Evolutionary conservation across 257 asterid species (phyloP), one percentile per base, ranked within the genome.

Genomic region (Solanum chiquidenum): DNA sequence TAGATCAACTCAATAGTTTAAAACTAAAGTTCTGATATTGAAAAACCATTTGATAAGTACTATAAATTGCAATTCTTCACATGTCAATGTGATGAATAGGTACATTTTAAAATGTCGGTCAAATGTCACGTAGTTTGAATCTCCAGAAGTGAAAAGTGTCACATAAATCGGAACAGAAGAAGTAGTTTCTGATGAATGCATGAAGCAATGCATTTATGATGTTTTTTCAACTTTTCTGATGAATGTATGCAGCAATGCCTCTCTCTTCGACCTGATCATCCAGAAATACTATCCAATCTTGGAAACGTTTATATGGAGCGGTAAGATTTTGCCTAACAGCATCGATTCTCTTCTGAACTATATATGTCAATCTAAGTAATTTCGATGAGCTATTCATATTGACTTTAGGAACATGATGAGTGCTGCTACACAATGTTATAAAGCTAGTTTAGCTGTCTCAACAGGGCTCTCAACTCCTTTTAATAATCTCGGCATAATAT

Each of bases 281-380:
- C 98, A 21, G 98, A 97, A 90, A 96, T 98, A 64, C 98, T 95
- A 38, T 94, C 98, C 55, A 97, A 95, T 92, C 98, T 97, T 88
- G 99, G 99, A 83, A 95, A 93, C 91, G 92, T 97, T 87, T 97
- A 94, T 68, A 96, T 97, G 98, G 99, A 95, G 91, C 93, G 98
- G 99, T 96, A 93, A 86, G 95, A 85, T 83, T 69, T 27, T 60
- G 80, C 66, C 71, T 46, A 29, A 38, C 25, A 82, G 9, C 71
- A 75, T 27, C 71, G 7, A 64, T 38, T 62, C 34, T 76, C 68
- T 72, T 82, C 64, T 80, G 16, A 14, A 38, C 60, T 44, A 44
- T 44, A 44, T 12, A 44, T 44, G 55, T 4, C 18, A 44, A 44
- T 44, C 55, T 38, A 42, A 84, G 73, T 88, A 88, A 85, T 55